These are phyloP conservation scores for Aspergillus cristatus DNA, from an alignment of 495 filamentous ascomycete genomes.

Conservation along the genomic window DNA sequence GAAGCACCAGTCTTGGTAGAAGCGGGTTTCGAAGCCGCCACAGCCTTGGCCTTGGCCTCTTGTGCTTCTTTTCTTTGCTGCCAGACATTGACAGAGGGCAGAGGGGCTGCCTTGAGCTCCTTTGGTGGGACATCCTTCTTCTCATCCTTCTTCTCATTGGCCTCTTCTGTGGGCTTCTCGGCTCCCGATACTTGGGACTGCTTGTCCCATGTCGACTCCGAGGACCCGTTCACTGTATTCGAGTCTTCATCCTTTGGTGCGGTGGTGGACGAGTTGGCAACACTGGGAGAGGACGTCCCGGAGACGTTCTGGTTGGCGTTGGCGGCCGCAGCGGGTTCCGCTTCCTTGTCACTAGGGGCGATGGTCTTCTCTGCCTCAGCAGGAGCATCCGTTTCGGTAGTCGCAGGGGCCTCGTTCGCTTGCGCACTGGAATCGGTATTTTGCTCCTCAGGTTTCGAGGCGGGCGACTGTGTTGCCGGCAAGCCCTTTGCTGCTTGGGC, in stretches of 20 bases:
- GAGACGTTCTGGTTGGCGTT: constrained; percentile 37
- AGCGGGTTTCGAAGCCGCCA: constrained; percentile 20
- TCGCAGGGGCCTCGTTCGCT: constrained; percentile 10
- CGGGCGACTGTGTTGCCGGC: constrained; percentile 32
- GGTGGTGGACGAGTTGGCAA: constrained; percentile 55
- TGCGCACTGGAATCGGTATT: constrained; percentile 8
- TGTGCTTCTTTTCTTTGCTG: constrained; percentile 60
- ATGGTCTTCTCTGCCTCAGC: constrained; percentile 21
- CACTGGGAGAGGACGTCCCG: constrained; percentile 56
- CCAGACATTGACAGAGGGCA: constrained; percentile 83
- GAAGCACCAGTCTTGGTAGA: constrained; percentile 17
- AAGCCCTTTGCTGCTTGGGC: constrained; percentile 87
- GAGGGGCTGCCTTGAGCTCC: constrained; percentile 68
- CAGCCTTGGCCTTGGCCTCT: constrained; percentile 55
- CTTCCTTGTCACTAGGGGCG: constrained; percentile 20
- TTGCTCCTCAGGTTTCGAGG: constrained; percentile 24
- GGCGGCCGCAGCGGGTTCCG: constrained; percentile 21
- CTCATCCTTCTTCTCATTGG: constrained; percentile 32
- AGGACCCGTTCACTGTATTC: constrained; percentile 53
- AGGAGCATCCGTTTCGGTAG: constrained; percentile 16
- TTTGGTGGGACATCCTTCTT: constrained; percentile 48
- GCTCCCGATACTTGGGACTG: constrained; percentile 48
- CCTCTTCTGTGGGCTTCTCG: constrained; percentile 22
- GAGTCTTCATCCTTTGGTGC: constrained; percentile 65
- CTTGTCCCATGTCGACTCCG: constrained; percentile 58